phyloP scores from a whole-genome alignment of 352 stramenopile species.

The Globisporangium cylindrosporum region DNA sequence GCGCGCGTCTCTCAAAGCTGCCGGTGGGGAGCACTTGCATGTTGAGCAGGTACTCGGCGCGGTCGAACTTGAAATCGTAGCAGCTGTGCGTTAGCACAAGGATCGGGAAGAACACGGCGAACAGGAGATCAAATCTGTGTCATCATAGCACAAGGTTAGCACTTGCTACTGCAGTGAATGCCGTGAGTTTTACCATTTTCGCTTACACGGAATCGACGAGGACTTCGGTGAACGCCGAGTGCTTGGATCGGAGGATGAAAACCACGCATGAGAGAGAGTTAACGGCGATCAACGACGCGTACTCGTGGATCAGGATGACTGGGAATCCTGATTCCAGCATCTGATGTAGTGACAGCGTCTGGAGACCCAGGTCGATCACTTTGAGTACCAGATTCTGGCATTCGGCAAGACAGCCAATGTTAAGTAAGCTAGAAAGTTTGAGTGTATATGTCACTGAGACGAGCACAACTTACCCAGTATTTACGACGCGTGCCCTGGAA shows the following conservation, averaged over 20 bases:
- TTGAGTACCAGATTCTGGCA: slow-evolving; percentile 36
- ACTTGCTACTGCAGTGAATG: neutral
- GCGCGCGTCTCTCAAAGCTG: slow-evolving; percentile 30
- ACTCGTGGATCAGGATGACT: slow-evolving; percentile 20
- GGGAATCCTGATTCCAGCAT: slow-evolving; percentile 32
- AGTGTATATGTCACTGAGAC: too few relatives aligned
- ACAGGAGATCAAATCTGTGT: slow-evolving; percentile 28
- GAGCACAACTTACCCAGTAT: slow-evolving; percentile 23
- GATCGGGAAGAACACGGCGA: slow-evolving; percentile 29
- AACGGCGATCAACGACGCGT: slow-evolving; percentile 19
- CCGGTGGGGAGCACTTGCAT: slow-evolving; percentile 24
- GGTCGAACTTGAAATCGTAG: slow-evolving; percentile 30
- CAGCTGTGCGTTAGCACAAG: slow-evolving; percentile 23
- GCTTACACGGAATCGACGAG: slow-evolving; percentile 30
- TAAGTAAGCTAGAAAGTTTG: neutral
- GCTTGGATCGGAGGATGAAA: slow-evolving; percentile 17
- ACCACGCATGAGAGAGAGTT: slow-evolving; percentile 28
- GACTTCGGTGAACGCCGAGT: slow-evolving; percentile 32
- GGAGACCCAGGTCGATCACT: slow-evolving; percentile 27
- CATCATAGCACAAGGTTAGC: neutral
- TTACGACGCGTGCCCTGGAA: slow-evolving; percentile 32
- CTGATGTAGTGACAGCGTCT: slow-evolving; percentile 21
- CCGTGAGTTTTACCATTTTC: too few relatives aligned
- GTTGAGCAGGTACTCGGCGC: slow-evolving; percentile 21
- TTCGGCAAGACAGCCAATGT: neutral